phyloP scores from a whole-genome alignment of 2,329 filamentous ascomycete species.

The Epichloe aotearoae region DNA sequence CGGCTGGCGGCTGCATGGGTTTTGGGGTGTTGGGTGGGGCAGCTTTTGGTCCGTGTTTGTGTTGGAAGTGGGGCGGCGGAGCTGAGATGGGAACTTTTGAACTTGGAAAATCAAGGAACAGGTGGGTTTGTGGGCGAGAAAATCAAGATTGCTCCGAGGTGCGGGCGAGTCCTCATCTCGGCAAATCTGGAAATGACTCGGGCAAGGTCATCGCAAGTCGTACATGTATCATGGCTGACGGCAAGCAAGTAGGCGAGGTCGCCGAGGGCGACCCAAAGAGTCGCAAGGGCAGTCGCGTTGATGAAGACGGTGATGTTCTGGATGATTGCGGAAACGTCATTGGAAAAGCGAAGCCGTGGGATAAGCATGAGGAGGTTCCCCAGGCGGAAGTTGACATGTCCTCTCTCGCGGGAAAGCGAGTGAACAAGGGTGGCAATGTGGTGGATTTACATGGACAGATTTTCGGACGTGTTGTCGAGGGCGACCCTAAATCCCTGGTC shows the following conservation, averaged over 20 bases:
- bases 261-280: constrained; percentile 51
- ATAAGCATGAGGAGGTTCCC: constrained; percentile 32
- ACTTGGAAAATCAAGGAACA: too few species aligned
- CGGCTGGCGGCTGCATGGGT: too few species aligned
- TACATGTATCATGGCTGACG: constrained; percentile 29
- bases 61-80: too few species aligned
- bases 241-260: constrained; percentile 44
- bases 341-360: constrained; percentile 56
- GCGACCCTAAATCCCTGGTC: constrained; percentile 47
- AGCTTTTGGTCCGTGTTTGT: too few species aligned
- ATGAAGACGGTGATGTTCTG: constrained; percentile 55
- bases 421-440: constrained; percentile 56
- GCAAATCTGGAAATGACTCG: too few species aligned
- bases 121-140: too few species aligned
- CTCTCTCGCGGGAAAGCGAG: constrained; percentile 52
- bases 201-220: background rate
- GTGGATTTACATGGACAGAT: constrained; percentile 41
- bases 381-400: constrained; percentile 48
- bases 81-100: too few species aligned
- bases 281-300: constrained; percentile 51
- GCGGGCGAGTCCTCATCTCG: too few species aligned
- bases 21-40: too few species aligned
- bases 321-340: constrained; percentile 55
- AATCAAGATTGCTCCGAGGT: too few species aligned
- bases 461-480: constrained; percentile 54